Percentiles rank a stretch among this genome's conserved stretches.
These are phyloP conservation scores for Daldinia grandis DNA, from an alignment of 495 filamentous ascomycete species.

Conservation along the genomic window DNA sequence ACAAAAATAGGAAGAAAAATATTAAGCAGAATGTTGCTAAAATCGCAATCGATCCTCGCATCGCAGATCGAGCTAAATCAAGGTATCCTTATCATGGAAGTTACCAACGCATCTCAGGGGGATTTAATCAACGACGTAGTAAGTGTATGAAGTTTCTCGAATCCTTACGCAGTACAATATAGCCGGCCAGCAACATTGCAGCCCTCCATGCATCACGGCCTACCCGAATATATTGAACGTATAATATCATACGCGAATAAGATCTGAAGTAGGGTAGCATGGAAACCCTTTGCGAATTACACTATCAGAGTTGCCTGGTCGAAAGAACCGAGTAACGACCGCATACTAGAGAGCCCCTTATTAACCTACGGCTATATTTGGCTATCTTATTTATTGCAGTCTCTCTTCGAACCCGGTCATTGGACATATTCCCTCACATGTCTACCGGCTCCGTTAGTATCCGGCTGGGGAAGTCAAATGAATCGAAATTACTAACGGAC, in stretches of 20 bases:
- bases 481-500: constrained; percentile 31
- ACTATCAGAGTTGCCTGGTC: constrained; percentile 16
- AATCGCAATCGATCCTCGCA: neutral
- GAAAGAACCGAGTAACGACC: constrained; percentile 19
- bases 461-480: constrained; percentile 17
- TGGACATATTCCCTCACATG: constrained; percentile 18
- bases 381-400: constrained; percentile 35
- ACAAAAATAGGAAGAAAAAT: neutral
- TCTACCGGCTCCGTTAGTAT: constrained; percentile 16
- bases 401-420: constrained; percentile 36
- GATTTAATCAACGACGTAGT: neutral
- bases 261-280: constrained; percentile 28
- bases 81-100: neutral
- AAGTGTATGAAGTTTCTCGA: neutral
- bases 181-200: constrained; percentile 8
- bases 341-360: neutral
- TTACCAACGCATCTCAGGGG: neutral
- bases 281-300: constrained; percentile 4
- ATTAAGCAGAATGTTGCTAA: neutral
- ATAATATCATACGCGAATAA: constrained; percentile 25
- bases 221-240: constrained; percentile 29
- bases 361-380: constrained; percentile 33
- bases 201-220: constrained; percentile 16
- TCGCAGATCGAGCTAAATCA: neutral
- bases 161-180: constrained; percentile 8